phyloP scores from a whole-genome alignment of 2,329 filamentous ascomycete species.

The Salinomyces thailandicus region DNA sequence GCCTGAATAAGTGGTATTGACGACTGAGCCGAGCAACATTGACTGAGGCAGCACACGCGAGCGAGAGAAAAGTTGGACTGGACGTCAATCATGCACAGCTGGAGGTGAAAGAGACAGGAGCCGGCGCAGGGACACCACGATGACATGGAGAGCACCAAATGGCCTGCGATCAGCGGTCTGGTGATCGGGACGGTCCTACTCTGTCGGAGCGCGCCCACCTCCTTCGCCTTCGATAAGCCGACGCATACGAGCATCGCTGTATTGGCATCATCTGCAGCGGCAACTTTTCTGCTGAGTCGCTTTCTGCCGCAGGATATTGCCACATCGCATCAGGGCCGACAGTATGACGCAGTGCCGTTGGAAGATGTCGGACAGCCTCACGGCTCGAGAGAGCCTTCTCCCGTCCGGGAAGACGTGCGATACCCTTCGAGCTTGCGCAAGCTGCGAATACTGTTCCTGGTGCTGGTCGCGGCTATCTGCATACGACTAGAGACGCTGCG shows the following conservation, averaged over 20 bases:
- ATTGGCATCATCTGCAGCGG: constrained; percentile 31
- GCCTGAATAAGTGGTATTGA: too few relatives aligned
- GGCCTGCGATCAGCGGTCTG: constrained; percentile 19
- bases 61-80: too few relatives aligned
- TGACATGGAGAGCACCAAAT: constrained; percentile 13
- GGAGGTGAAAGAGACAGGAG: too few relatives aligned
- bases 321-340: constrained; percentile 13
- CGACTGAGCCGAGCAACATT: too few relatives aligned
- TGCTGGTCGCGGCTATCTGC: constrained; percentile 23
- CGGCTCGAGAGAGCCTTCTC: constrained; percentile 14
- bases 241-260: constrained; percentile 33
- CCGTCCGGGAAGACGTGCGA: constrained; percentile 11
- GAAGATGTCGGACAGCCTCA: constrained; percentile 18
- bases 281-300: constrained; percentile 29
- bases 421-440: constrained; percentile 18
- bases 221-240: constrained; percentile 34
- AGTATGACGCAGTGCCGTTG: constrained; percentile 21
- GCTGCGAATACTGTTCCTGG: constrained; percentile 18
- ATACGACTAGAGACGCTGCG: constrained; percentile 31
- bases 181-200: constrained; percentile 19
- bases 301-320: constrained; percentile 16
- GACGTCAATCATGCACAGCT: too few relatives aligned
- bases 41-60: too few relatives aligned
- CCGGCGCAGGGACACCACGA: constrained; percentile 1
- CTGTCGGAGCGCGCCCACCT: constrained; percentile 14